Percentiles rank a stretch among this genome's conserved stretches.
Evolutionary conservation across 345 rosid species (phyloP).

Genomic region (Turnera subulata): DNA sequence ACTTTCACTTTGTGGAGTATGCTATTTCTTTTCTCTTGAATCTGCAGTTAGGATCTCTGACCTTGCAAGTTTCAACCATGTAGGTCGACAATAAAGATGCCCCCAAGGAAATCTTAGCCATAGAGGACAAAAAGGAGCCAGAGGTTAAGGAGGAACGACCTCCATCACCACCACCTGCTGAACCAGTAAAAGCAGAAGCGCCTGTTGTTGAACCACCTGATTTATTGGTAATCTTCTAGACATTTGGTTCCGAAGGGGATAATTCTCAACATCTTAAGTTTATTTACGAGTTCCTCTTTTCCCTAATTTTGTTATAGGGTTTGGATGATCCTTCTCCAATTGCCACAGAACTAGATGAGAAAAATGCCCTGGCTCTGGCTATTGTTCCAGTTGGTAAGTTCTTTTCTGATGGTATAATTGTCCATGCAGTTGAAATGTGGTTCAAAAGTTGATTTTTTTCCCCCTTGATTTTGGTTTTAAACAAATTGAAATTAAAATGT

Average conservation of each 20-base stretch:
- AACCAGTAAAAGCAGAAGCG: slow-evolving; percentile 59
- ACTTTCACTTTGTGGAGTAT: neutral
- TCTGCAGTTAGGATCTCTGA: neutral
- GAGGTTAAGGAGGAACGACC: slow-evolving; percentile 51
- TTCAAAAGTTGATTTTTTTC: neutral
- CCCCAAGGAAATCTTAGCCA: slow-evolving; percentile 74
- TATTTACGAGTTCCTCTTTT: slow-evolving; percentile 6
- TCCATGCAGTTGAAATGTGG: neutral
- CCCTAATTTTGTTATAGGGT: slow-evolving; percentile 38
- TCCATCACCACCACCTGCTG: slow-evolving; percentile 48
- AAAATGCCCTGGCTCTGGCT: slow-evolving; percentile 90
- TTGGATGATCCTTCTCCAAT: slow-evolving; percentile 70
- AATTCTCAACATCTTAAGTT: slow-evolving; percentile 3
- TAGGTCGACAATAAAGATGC: slow-evolving; percentile 46
- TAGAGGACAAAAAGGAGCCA: slow-evolving; percentile 56
- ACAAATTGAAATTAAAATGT: too few species aligned
- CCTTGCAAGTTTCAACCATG: slow-evolving; percentile 9
- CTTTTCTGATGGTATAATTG: slow-evolving; percentile 5
- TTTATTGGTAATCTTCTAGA: slow-evolving; percentile 51
- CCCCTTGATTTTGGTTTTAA: too few species aligned
- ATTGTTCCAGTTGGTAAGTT: slow-evolving; percentile 79
- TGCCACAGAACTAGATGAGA: slow-evolving; percentile 70
- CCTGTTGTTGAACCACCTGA: slow-evolving; percentile 70
- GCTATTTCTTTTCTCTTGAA: neutral
- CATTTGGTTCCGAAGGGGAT: slow-evolving; percentile 1